phyloP scores from a whole-genome alignment of 1,284 basidiomycete genomes.

The Austroboletus novae-zelandiae region DNA sequence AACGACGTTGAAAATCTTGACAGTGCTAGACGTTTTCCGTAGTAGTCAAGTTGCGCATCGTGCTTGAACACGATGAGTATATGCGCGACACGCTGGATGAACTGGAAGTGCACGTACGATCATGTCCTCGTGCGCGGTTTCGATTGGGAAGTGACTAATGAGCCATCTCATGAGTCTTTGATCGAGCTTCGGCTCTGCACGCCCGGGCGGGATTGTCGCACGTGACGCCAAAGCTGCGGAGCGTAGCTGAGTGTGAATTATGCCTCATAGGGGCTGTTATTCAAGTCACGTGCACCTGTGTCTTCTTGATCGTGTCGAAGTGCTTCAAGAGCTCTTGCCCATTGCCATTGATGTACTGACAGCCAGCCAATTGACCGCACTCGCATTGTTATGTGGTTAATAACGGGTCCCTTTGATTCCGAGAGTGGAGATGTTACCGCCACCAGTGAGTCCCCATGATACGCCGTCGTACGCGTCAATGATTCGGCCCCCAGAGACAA shows the following conservation, averaged over 20 bases:
- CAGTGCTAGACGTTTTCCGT: constrained; percentile 92
- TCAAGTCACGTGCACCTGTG: constrained; percentile 9
- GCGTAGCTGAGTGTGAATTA: too few species aligned
- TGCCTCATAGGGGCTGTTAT: too few species aligned
- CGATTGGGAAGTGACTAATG: too few species aligned
- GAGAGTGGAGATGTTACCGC: constrained; percentile 15
- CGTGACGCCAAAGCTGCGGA: too few species aligned
- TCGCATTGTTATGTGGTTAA: constrained; percentile 23
- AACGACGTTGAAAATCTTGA: constrained; percentile 94
- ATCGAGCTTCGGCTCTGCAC: too few species aligned
- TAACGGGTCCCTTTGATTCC: constrained; percentile 30
- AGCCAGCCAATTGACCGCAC: background rate
- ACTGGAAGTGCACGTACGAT: constrained; percentile 59
- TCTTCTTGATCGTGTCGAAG: background rate
- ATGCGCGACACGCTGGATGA: too few species aligned
- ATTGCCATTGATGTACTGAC: background rate
- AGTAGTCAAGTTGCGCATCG: constrained; percentile 98
- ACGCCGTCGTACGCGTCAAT: background rate
- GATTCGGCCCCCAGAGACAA: constrained; percentile 43
- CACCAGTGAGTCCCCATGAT: constrained; percentile 18
- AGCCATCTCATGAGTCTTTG: too few species aligned
- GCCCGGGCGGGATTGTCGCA: too few species aligned
- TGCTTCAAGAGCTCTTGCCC: background rate
- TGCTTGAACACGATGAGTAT: constrained; percentile 54
- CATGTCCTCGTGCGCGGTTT: constrained; percentile 94